Evolutionary conservation across 1,139 yeast genomes (phyloP).

Genomic region (Pichia sp.): DNA sequence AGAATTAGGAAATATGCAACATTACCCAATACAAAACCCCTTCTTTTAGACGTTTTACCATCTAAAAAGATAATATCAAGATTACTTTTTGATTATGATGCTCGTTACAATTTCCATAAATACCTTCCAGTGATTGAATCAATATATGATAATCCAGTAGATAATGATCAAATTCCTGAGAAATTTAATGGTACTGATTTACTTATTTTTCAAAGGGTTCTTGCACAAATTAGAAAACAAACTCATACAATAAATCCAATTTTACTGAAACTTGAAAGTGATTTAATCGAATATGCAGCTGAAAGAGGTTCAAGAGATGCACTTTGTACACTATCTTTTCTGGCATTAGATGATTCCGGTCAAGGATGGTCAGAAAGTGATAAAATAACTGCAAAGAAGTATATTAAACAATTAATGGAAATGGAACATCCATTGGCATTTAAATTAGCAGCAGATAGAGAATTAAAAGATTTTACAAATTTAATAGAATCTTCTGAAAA

Average conservation of each 20-base stretch:
- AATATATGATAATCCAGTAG: constrained; percentile 40
- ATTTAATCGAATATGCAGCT: constrained; percentile 73
- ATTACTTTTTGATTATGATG: constrained; percentile 59
- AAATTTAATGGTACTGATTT: constrained; percentile 45
- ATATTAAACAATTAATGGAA: constrained; percentile 57
- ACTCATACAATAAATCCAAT: constrained; percentile 54
- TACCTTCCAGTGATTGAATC: constrained; percentile 47
- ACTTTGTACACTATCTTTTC: constrained; percentile 63
- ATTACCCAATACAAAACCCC: constrained; percentile 31
- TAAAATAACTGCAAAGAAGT: constrained; percentile 46
- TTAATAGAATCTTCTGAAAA: constrained; percentile 2
- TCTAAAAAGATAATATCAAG: constrained; percentile 49
- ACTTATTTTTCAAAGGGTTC: constrained; percentile 60
- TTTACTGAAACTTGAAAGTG: constrained; percentile 57
- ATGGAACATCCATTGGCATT: constrained; percentile 43
- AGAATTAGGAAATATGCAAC: constrained; percentile 10
- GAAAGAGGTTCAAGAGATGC: constrained; percentile 81
- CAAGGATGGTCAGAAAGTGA: constrained; percentile 27
- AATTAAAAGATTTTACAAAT: constrained; percentile 35
- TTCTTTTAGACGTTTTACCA: constrained; percentile 50
- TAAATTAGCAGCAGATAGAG: constrained; percentile 32
- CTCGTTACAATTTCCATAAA: constrained; percentile 47
- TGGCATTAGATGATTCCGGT: constrained; percentile 37
- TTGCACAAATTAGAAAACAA: constrained; percentile 54
- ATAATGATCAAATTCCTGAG: constrained; percentile 27